A percentile compares a stretch with the other conserved stretches of the same genome.
Evolutionary conservation across 2,329 filamentous ascomycete species (phyloP).

Genomic region (Xylariaceae sp.): DNA sequence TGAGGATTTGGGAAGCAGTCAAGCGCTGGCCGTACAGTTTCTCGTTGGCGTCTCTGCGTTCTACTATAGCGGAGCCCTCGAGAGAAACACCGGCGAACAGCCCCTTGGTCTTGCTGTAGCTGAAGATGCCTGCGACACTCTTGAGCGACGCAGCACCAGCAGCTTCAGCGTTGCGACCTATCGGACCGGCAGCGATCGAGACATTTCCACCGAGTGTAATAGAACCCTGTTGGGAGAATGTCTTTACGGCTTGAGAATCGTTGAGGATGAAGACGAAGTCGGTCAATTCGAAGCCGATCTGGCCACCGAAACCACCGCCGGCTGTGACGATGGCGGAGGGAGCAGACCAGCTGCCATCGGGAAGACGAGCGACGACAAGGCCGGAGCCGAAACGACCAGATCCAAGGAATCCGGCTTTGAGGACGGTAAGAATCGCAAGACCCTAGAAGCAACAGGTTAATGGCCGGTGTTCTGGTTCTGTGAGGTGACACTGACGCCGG

Average conservation of each 20-base stretch:
- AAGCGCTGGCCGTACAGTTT: conserved; percentile 86
- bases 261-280: conserved; percentile 99
- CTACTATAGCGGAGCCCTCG: conserved; percentile 89
- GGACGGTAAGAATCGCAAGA: conserved; percentile 79
- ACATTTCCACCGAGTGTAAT: conserved; percentile 95
- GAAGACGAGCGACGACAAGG: conserved; percentile 74
- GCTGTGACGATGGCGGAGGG: conserved; percentile 78
- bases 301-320: conserved; percentile 79
- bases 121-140: conserved; percentile 88
- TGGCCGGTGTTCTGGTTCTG: not conserved
- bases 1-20: conserved; percentile 78
- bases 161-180: conserved; percentile 93
- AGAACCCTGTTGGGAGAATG: conserved; percentile 88
- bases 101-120: conserved; percentile 97
- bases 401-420: conserved; percentile 84
- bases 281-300: conserved; percentile 84
- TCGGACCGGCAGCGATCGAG: conserved; percentile 87
- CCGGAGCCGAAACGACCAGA: conserved; percentile 80
- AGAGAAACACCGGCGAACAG: conserved; percentile 93
- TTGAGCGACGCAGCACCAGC: conserved; percentile 89
- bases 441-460: conserved; percentile 45
- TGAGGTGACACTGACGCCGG: not conserved
- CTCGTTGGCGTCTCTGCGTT: conserved; percentile 94
- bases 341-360: conserved; percentile 77
- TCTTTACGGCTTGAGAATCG: conserved; percentile 82